phyloP scores from a whole-genome alignment of 2,329 filamentous ascomycete genomes.

The Aspergillus sp. region DNA sequence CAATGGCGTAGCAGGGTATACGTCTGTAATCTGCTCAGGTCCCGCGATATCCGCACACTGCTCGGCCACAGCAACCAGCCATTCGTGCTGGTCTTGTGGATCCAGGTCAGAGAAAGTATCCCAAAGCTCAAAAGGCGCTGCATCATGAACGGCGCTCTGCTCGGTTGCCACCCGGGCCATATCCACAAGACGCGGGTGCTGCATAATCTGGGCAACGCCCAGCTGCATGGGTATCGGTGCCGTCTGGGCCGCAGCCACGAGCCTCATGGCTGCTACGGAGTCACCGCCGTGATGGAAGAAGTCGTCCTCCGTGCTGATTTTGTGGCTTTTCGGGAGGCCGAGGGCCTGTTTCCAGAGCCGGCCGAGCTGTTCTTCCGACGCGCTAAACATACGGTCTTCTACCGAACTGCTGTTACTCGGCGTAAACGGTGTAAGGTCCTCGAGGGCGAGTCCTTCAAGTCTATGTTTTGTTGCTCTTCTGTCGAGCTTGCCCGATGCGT shows the following conservation, averaged over 20 bases:
- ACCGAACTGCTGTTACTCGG: too few relatives aligned
- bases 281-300: not conserved
- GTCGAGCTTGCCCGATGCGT: too few relatives aligned
- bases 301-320: not conserved
- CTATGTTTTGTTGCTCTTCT: too few relatives aligned
- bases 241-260: not conserved
- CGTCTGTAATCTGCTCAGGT: not conserved
- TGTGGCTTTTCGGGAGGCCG: not conserved
- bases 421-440: too few relatives aligned
- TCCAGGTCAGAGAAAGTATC: not conserved
- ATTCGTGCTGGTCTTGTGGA: not conserved
- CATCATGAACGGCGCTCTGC: too few relatives aligned
- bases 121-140: not conserved
- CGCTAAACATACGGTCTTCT: not conserved
- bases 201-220: not conserved
- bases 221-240: not conserved
- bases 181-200: not conserved
- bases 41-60: not conserved
- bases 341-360: not conserved
- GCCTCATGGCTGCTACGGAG: not conserved
- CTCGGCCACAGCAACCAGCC: not conserved
- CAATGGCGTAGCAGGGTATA: not conserved
- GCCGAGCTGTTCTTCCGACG: not conserved
- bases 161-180: not conserved
- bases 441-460: too few relatives aligned